Evolutionary conservation across 257 asterid genomes (phyloP), one percentile per base, ranked within the genome.

Genomic region (Sherardia arvensis): DNA sequence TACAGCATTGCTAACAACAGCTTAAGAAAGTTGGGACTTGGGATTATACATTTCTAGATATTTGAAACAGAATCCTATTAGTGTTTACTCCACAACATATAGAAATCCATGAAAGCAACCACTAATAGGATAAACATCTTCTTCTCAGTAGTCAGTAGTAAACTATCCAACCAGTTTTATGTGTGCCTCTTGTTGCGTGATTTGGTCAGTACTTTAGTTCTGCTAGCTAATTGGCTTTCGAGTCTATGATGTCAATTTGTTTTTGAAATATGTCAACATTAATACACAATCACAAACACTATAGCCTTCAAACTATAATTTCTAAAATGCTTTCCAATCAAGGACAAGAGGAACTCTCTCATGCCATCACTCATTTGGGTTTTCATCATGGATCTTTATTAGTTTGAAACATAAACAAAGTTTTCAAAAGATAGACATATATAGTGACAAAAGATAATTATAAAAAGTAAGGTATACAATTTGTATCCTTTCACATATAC

Each of bases 341-440:
- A 33, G 34, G 69, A 55, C 15, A 54, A 11, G 43, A 38, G 40
- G 70, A 27, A 34, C 62, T 55, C n/a, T 14, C 1, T 65, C 61
- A 65, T 51, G 62, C 62, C 20, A 32, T 65, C 27, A 14, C 54
- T 53, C 25, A 59, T 5, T 30, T 32, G 48, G 47, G 18, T 30
- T 32, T 25, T 4, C 47, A 59, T 21, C 48, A 32, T 32, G 27
- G 64, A 36, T 33, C 64, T 36, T 59, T 32, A 11, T 32, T n/a
- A 18, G 21, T 32, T n/a, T 20, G 23, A 3, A 53, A 4, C 54
- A 40, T 40, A 48, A 48, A 22, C 59, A 23, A 53, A 27, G 59
- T 23, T 53, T 22, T 33, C 11, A 5, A 18, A 29, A 14, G 21
- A 30, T 29, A 10, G 21, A 30, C 11, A 4, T n/a, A n/a, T 8